Percentiles rank a stretch among this genome's conserved stretches.
Conservation (phyloP, 2,329 filamentous ascomycete species). For the Tolypocladium inflatum region DNA sequence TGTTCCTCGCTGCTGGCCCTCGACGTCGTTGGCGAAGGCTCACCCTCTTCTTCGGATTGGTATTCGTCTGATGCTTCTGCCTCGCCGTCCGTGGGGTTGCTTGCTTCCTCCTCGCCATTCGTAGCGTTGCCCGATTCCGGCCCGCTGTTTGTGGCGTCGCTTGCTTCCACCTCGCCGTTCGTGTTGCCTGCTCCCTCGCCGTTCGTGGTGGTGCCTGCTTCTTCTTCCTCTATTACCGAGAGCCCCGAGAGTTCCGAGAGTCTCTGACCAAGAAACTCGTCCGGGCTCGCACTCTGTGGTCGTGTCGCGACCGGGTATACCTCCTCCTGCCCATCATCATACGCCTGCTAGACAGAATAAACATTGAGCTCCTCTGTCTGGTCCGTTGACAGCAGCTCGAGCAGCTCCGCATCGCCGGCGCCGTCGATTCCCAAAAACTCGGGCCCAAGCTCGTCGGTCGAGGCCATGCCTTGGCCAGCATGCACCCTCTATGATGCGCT, state of each 20-base stretch:
- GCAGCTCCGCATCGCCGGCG: neutral
- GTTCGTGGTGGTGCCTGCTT: too few species aligned
- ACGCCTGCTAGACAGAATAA: neutral
- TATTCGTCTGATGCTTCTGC: neutral
- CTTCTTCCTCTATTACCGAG: neutral
- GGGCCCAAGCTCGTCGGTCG: neutral
- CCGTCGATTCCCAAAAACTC: neutral
- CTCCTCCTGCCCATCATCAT: neutral
- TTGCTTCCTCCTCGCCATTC: neutral
- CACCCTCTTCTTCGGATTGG: neutral
- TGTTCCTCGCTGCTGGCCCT: neutral
- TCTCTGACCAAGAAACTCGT: neutral
- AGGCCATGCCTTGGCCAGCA: slow-evolving; percentile 1
- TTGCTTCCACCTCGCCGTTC: neutral
- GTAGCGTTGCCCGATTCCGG: too few species aligned
- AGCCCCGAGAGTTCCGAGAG: neutral
- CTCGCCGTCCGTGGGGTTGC: neutral
- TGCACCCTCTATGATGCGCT: slow-evolving; percentile 21
- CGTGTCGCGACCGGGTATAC: neutral
- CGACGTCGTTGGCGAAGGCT: neutral
- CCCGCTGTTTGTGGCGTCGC: neutral
- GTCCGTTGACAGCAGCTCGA: neutral
- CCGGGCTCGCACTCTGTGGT: neutral
- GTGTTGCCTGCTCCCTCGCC: neutral
- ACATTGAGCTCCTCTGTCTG: neutral